Base-by-base conservation (phyloP, 306 rosid genomes). In the Fragaria ananassa region DNA sequence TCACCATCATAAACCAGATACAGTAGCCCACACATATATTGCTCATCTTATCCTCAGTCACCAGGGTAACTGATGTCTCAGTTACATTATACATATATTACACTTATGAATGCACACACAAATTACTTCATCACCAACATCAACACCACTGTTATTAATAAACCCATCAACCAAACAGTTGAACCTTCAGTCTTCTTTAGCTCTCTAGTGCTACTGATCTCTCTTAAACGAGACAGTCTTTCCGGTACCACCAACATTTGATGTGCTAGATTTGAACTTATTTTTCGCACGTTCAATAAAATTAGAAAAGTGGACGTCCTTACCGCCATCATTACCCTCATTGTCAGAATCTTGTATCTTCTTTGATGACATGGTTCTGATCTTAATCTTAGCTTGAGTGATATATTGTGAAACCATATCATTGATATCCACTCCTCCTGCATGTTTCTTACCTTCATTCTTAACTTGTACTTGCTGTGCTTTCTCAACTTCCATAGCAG, bases 351-450 rank as follows among this genome's bases (percentile, higher is more conserved):
- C 80, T 29, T 77, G 27, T 47, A 68, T 70, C 64, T 46, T 80
- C 12, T 83, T 85, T 35, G 46, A 70, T 5, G 89, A 72, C 29
- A 71, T 27, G 2, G 80, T 79, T 75, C 84, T 79, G 34, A 89
- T 45, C 65, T 78, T 88, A 3, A 34, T 44, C 85, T 74, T 79
- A 5, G 74, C 83, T 0, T 69, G 76, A 7, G 61, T 41, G 62
- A 91, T 85, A 76, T 54, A 91, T 5, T 85, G 84, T 8, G 73
- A 12, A 83, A 83, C 83, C 8, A 70, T 74, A 0, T 83, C 81
- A 76, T 91, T 83, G 1, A 81, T 53, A 53, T 83, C 85, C 75
- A 39, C 66, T 37, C 37, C 70, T 49, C 75, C 81, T 50, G 29
- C 53, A 47, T 13, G 34, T 51, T 50, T 51, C 25, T 56, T 21